These are phyloP conservation scores for Cadophora gregata DNA, from an alignment of 2,329 filamentous ascomycete genomes.

Conservation along the genomic window DNA sequence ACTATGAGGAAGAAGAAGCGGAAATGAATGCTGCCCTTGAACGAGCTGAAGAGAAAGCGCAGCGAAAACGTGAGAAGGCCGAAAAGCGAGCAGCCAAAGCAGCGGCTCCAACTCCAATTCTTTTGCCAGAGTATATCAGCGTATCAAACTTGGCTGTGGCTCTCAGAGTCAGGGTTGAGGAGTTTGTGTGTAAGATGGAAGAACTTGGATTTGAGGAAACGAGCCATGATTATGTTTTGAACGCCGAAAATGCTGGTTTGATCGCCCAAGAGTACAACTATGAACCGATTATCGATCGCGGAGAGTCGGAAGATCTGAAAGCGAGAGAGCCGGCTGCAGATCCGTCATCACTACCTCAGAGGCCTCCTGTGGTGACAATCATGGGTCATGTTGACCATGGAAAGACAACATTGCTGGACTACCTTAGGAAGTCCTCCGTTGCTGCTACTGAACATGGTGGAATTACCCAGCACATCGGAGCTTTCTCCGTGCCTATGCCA, in stretches of 20 bases:
- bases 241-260: slow-evolving; percentile 86
- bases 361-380: slow-evolving; percentile 95
- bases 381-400: slow-evolving; percentile 99
- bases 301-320: slow-evolving; percentile 71
- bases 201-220: slow-evolving; percentile 91
- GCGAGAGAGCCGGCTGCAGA: slow-evolving; percentile 73
- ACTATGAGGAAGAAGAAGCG: slow-evolving; percentile 42
- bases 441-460: slow-evolving; percentile 92
- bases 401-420: slow-evolving; percentile 96
- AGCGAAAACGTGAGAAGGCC: slow-evolving; percentile 41
- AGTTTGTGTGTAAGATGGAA: slow-evolving; percentile 77
- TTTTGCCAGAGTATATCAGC: slow-evolving; percentile 89
- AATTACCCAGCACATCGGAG: slow-evolving; percentile 98
- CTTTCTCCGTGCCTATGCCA: slow-evolving; percentile 89
- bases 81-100: slow-evolving; percentile 49
- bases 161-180: slow-evolving; percentile 71
- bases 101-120: slow-evolving; percentile 63
- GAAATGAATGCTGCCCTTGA: slow-evolving; percentile 43
- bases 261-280: slow-evolving; percentile 93
- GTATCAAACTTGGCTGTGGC: slow-evolving; percentile 81
- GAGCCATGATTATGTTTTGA: slow-evolving; percentile 82
- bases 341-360: slow-evolving; percentile 67
- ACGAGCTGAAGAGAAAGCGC: slow-evolving; percentile 51
- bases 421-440: slow-evolving; percentile 88
- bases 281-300: slow-evolving; percentile 77